Conservation (phyloP, 306 rosid species). For the Ammopiptanthus mongolicus region DNA sequence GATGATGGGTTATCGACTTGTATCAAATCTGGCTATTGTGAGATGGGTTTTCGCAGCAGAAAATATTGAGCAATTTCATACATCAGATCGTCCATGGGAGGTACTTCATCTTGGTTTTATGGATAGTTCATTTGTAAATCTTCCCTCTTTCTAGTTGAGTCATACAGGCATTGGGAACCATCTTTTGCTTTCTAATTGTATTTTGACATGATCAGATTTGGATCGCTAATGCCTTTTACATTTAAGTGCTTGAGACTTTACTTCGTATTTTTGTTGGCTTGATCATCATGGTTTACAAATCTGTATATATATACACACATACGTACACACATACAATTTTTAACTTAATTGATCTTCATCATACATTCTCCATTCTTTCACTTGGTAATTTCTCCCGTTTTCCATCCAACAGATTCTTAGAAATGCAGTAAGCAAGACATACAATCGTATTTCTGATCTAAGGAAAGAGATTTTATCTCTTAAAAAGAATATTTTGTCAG, state of each 20-base stretch:
- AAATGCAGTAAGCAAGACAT: conserved; percentile 83
- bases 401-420: conserved; percentile 57
- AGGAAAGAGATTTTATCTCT: conserved; percentile 81
- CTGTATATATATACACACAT: too few species aligned
- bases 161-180: neutral
- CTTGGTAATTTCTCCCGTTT: conserved; percentile 5
- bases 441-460: conserved; percentile 90
- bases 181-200: neutral
- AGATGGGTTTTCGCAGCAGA: conserved; percentile 92
- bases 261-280: neutral
- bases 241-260: neutral
- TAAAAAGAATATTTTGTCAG: conserved; percentile 52
- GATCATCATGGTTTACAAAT: neutral
- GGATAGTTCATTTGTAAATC: neutral
- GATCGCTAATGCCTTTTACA: neutral
- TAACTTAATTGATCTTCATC: neutral
- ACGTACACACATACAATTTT: neutral
- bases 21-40: conserved; percentile 91
- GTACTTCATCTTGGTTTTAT: conserved; percentile 33
- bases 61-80: conserved; percentile 79
- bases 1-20: conserved; percentile 97
- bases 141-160: neutral
- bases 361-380: neutral
- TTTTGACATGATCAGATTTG: conserved; percentile 2
- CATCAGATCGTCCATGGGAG: conserved; percentile 97